Base-by-base conservation (phyloP, 148 eudicot genomes). In the Amaranthus palmeri region DNA sequence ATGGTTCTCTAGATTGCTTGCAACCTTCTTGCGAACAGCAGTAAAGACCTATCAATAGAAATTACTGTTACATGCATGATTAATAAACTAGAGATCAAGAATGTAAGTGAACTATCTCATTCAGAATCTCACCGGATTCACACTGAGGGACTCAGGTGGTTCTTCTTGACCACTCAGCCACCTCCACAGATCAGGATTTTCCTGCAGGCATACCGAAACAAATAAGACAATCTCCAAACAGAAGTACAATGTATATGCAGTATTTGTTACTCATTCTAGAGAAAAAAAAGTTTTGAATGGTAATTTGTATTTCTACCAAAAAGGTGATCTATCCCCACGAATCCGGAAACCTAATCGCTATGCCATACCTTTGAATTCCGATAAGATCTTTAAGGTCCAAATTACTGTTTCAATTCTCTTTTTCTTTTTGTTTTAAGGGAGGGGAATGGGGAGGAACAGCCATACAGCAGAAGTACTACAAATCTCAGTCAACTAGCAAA, bases 121-220 rank as follows among this genome's bases (percentile, higher is more conserved):
- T 55, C 65, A 43, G 41, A 46, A 53, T 63, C 97, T 89, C 65
- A 95, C 98, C 55, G 90, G 92, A 79, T 95, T 95, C 46, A 15
- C 69, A 64, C 76, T 75, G 59, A 95, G 41, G 59, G 83, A 67
- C 79, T 89, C 96, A 3, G 98, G 98, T 56, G 97, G 88, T 63
- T 83, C 81, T 78, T 91, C 98, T 74, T 95, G 97, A 51, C 88
- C 86, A 67, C 82, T 85, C 66, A 95, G 77, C 98, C 98, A 95
- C 83, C 82, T 89, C 98, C 98, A 95, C 63, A 95, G 77, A 80
- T 89, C 93, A 46, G 98, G 98, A 78, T 89, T 95, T 76, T 95
- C 98, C 98, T 95, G 84, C 75, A 78, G 15, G 10, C 40, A 69
- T 15, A 44, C 60, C 8, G 45, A 49, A 68, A 59, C 25, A 50